Evolutionary conservation across 2,329 filamentous ascomycete species (phyloP), one percentile per base, ranked within the genome.

Genomic region (Alternaria dauci): DNA sequence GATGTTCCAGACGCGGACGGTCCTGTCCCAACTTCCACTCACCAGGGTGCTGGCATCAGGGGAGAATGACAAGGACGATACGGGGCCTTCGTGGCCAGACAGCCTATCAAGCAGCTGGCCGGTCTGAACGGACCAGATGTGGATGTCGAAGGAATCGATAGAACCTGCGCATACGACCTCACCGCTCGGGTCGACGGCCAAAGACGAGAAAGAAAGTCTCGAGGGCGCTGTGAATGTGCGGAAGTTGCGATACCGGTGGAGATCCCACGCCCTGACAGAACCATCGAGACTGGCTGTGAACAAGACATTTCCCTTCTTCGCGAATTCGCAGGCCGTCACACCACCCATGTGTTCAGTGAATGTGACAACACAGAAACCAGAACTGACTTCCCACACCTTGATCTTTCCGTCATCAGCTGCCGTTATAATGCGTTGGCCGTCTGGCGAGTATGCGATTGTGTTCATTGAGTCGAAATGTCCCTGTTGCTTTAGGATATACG

Each of bases 51-150:
- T 87, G 32, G 94, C 94, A 72, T 96, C 93, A 1, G 94, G 92
- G 1, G 94, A 89, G 75, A 99, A 99, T 3, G 93, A 88, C 26
- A 99, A 82, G 2, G 92, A 89, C 5, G 93, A 95, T 1, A 99
- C 91, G 0, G 95, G 95, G 0, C 94, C 95, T 80, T 99, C 94
- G 70, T 99, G 95, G 1, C 95, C 96, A 7, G 94, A 87, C 25
- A 99, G 84, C 67, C 91, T 91, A 76, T 99, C 95, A 6, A 99
- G 87, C 18, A 99, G 84, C 78, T 99, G 95, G 3, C 95, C 95
- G 0, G 94, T 99, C 76, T 99, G 95, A 4, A 99, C 96, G 5
- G 93, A 97, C 95, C 95, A 99, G 63, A 99, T 91, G 79, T 99
- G 94, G 52, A 99, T 92, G 74, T 98, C 94, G 68, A 97, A 98